Conservation (phyloP, 768 basidiomycete species). For the Nidula microcarpa region DNA sequence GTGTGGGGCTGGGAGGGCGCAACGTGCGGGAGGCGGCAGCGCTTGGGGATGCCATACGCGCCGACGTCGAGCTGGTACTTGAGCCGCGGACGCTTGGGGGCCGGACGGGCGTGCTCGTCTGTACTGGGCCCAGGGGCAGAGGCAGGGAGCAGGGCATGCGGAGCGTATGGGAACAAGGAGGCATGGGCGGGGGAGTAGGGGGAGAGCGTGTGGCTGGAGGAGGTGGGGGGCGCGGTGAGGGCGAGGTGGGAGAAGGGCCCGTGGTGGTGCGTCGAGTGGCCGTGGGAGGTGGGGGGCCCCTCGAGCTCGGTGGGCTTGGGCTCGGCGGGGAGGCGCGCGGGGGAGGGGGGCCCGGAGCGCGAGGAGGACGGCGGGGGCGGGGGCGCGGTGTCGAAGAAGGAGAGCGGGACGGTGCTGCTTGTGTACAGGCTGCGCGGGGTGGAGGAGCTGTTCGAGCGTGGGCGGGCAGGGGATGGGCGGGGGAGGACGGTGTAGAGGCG, state of each 20-base stretch:
- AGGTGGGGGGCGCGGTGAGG: conserved; percentile 10
- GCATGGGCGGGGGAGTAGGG: not conserved
- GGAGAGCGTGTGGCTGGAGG: conserved; percentile 1
- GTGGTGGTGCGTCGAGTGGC: not conserved
- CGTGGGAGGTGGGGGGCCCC: conserved; percentile 8
- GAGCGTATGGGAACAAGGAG: conserved; percentile 31
- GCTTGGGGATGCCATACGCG: conserved; percentile 84
- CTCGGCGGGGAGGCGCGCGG: conserved; percentile 11
- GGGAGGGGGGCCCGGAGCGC: conserved; percentile 10
- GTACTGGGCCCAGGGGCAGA: conserved; percentile 19
- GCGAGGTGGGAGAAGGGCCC: conserved; percentile 10
- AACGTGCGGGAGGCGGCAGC: conserved; percentile 15
- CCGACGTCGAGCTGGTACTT: conserved; percentile 63
- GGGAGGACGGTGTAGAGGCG: conserved; percentile 42
- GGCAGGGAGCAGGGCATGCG: conserved; percentile 21
- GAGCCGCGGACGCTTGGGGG: conserved; percentile 22
- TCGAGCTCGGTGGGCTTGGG: conserved; percentile 9
- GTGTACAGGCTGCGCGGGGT: conserved; percentile 42
- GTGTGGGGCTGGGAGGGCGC: conserved; percentile 11
- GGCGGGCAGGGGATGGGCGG: conserved; percentile 29
- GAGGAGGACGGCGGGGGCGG: conserved; percentile 10
- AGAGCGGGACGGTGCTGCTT: conserved; percentile 18
- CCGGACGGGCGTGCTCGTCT: conserved; percentile 18
- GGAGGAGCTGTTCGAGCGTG: conserved; percentile 39
- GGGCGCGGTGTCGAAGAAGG: conserved; percentile 18